A percentile compares a stretch with the other conserved stretches of the same genome.
Conservation (phyloP, 2,329 filamentous ascomycete species). For the Coniella lustricola region DNA sequence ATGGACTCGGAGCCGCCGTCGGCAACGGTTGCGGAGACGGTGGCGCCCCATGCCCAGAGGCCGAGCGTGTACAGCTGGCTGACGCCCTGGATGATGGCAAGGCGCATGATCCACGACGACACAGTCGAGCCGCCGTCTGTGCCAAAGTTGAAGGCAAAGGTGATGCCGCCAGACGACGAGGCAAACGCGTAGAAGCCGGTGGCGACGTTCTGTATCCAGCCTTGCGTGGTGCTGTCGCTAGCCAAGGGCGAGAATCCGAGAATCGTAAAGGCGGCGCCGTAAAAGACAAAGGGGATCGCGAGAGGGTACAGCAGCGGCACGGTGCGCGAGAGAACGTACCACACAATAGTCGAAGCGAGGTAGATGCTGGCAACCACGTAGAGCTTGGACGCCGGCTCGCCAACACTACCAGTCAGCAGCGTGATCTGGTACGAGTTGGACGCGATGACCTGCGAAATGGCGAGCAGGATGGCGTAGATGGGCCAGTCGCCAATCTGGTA, state of each 20-base stretch:
- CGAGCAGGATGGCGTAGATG: constrained; percentile 51
- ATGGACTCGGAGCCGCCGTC: constrained; percentile 24
- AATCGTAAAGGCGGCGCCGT: constrained; percentile 52
- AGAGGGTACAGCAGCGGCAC: constrained; percentile 47
- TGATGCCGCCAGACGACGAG: constrained; percentile 54
- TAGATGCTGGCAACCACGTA: constrained; percentile 54
- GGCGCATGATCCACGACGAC: constrained; percentile 60
- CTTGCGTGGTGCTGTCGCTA: constrained; percentile 30
- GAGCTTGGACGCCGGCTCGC: constrained; percentile 48
- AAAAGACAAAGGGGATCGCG: constrained; percentile 51
- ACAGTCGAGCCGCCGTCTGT: constrained; percentile 55
- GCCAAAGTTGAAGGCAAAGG: constrained; percentile 60
- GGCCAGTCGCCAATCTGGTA: constrained; percentile 49
- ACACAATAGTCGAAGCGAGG: constrained; percentile 45
- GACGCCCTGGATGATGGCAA: constrained; percentile 56
- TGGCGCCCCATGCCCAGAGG: constrained; percentile 58
- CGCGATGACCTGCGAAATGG: constrained; percentile 53
- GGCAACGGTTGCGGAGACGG: constrained; percentile 35
- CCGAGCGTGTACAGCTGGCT: constrained; percentile 56
- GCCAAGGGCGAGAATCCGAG: constrained; percentile 51
- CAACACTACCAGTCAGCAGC: constrained; percentile 53
- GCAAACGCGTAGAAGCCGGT: constrained; percentile 55
- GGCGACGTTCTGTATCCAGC: constrained; percentile 50
- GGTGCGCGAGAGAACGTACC: constrained; percentile 54
- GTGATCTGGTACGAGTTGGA: constrained; percentile 60